phyloP scores from a whole-genome alignment of 2,329 filamentous ascomycete genomes.

The Lecanicillium sp. region DNA sequence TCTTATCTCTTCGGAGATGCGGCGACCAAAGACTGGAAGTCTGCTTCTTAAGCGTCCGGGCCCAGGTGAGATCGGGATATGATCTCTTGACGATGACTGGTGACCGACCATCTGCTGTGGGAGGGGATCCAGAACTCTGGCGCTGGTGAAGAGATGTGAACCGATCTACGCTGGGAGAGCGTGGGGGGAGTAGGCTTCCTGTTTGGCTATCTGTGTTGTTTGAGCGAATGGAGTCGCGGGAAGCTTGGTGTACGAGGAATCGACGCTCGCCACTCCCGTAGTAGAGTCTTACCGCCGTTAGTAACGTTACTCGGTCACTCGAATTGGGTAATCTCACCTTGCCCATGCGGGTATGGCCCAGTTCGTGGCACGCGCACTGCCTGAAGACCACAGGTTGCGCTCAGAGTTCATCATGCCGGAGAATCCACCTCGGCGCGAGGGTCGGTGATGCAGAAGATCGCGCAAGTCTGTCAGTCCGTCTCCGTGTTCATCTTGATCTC shows the following conservation, averaged over 20 bases:
- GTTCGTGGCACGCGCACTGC: conserved; percentile 43
- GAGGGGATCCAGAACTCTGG: conserved; percentile 33
- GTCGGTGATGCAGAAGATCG: conserved; percentile 39
- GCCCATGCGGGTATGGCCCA: conserved; percentile 49
- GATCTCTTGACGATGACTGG: conserved; percentile 1
- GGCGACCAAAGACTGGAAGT: conserved; percentile 66
- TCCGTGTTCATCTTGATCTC: conserved; percentile 57
- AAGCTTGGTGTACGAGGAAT: conserved; percentile 40
- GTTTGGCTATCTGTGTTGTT: conserved; percentile 43
- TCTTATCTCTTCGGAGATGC: conserved; percentile 60
- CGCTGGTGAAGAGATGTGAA: conserved; percentile 41
- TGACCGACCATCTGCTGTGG: conserved; percentile 6
- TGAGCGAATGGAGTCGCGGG: conserved; percentile 41
- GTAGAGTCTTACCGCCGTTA: conserved; percentile 47
- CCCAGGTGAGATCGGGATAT: conserved; percentile 12
- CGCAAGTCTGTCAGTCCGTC: conserved; percentile 58
- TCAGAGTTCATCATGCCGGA: conserved; percentile 46
- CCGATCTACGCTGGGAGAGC: conserved; percentile 45
- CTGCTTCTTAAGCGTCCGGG: conserved; percentile 37
- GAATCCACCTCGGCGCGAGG: conserved; percentile 46
- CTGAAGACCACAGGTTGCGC: conserved; percentile 46
- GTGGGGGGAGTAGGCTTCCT: conserved; percentile 38
- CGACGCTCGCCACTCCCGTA: conserved; percentile 61
- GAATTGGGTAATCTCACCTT: conserved; percentile 28
- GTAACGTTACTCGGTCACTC: background rate